Evolutionary conservation across 805 yeast genomes (phyloP), one percentile per base, ranked within the genome.

Genomic region (Saccharomyces cerevisiae): DNA sequence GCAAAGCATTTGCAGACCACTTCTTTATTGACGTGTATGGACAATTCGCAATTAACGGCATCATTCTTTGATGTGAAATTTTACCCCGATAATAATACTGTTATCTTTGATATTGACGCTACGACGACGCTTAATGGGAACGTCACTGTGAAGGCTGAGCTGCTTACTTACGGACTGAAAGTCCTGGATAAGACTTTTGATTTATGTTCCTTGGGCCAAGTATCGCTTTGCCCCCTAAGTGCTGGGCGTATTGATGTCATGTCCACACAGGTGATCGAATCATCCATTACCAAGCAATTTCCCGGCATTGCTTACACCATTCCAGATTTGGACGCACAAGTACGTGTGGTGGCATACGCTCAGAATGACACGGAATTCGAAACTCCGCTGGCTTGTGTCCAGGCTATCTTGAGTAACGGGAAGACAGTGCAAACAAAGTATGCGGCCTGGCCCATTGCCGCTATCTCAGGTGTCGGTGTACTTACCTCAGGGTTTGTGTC

Each of bases 391-490:
- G 99, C 98, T 2, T 94, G 99, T 79, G 96, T 94, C 13, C 89
- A 87, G 67, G 97, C 97, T 0, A 76, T 81, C 13, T 76, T 94
- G 53, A 73, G 87, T 24, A 94, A 94, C 70, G 96, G 94, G 55
- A 90, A 87, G 65, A 91, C 98, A 1, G 99, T 94, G 28, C 95
- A 90, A 71, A 89, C 96, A 27, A 83, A 82, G 62, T 90, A 85
- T 61, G 96, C 94, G 2, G 80, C 95, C 4, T 92, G 99, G 99
- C 96, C 96, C 9, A 86, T 94, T 61, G 98, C 97, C 3, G 91
- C 89, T 24, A 79, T 94, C 47, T 82, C 97, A 2, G 95, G 96
- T 50, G 69, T 89, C 48, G 98, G 98, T 56, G 79, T 94, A 50
- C 69, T 90, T 48, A 85, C 95, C 3, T 87, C 97, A 1, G 96